These are phyloP conservation scores for Akanthomyces lecanii DNA, from an alignment of 2,329 filamentous ascomycete species.

Conservation along the genomic window DNA sequence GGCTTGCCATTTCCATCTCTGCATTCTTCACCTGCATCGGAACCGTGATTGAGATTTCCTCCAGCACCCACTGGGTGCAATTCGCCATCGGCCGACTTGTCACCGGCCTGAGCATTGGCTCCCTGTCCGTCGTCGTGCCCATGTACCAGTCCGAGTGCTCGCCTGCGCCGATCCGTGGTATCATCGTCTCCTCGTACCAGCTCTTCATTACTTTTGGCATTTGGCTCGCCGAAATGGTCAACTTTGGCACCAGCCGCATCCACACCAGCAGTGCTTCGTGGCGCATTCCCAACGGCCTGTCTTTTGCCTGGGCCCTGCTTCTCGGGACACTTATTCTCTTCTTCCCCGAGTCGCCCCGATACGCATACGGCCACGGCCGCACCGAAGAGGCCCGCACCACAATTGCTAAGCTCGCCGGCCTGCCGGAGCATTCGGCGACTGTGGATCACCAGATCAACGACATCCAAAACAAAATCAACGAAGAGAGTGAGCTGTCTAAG, in stretches of 20 bases:
- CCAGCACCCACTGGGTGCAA: constrained; percentile 54
- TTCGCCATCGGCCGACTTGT: constrained; percentile 61
- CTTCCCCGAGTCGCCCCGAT: constrained; percentile 53
- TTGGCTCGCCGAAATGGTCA: constrained; percentile 53
- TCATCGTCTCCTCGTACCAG: constrained; percentile 62
- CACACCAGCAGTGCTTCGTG: constrained; percentile 48
- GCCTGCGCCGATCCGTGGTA: constrained; percentile 59
- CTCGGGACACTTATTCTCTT: constrained; percentile 48
- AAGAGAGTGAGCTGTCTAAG: constrained; percentile 42
- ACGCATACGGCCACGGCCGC: constrained; percentile 43
- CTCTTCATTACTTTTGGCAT: constrained; percentile 67
- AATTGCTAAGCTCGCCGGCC: constrained; percentile 44
- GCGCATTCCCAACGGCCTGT: constrained; percentile 58
- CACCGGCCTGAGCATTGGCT: constrained; percentile 63
- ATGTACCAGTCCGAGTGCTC: constrained; percentile 67
- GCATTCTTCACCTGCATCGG: constrained; percentile 61
- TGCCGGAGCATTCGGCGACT: constrained; percentile 34
- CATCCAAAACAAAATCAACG: constrained; percentile 47
- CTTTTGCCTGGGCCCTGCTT: constrained; percentile 51
- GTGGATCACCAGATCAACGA: constrained; percentile 48
- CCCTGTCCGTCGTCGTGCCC: constrained; percentile 59
- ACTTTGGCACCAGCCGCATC: constrained; percentile 52
- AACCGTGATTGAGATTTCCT: constrained; percentile 60
- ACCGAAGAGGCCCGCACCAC: constrained; percentile 44
- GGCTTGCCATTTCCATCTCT: constrained; percentile 57